A percentile compares a stretch with the other conserved stretches of the same genome.
These are phyloP conservation scores for Ceratocystis alfenasii DNA, from an alignment of 2,329 filamentous ascomycete species.

Conservation along the genomic window DNA sequence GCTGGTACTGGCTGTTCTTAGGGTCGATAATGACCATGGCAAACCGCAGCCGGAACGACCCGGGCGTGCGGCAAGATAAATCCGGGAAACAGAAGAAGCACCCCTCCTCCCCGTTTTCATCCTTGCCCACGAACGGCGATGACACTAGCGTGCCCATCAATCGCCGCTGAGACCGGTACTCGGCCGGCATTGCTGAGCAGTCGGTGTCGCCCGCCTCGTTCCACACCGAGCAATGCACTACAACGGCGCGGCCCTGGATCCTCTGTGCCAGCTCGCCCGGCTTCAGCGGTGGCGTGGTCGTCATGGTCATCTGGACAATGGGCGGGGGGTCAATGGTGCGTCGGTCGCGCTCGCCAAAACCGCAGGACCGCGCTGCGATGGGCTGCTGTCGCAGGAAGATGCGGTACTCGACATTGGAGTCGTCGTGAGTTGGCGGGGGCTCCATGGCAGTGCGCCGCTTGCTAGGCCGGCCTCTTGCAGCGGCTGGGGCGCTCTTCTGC, in stretches of 20 bases:
- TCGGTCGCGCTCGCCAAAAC: conserved; percentile 70
- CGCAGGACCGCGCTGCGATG: conserved; percentile 64
- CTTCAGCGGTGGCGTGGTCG: conserved; percentile 41
- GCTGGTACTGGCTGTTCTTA: conserved; percentile 31
- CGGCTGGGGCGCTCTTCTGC: background rate
- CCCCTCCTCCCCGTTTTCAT: conserved; percentile 60
- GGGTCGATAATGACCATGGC: conserved; percentile 57
- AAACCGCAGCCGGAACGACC: conserved; percentile 63
- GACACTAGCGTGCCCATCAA: conserved; percentile 71
- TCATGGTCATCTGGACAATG: conserved; percentile 62
- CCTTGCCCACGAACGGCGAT: conserved; percentile 62
- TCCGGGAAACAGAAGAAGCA: conserved; percentile 83
- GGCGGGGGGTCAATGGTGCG: conserved; percentile 74
- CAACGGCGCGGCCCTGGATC: conserved; percentile 44
- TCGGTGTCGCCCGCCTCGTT: conserved; percentile 56
- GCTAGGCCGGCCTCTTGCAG: background rate
- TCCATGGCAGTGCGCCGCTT: background rate
- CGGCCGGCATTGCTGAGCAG: conserved; percentile 58
- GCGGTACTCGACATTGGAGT: conserved; percentile 28
- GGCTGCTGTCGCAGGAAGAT: conserved; percentile 65
- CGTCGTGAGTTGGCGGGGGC: background rate
- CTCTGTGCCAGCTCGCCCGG: conserved; percentile 38
- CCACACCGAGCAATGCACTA: conserved; percentile 67
- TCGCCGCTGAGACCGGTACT: conserved; percentile 58
- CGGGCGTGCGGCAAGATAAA: conserved; percentile 65